Conservation (phyloP, 257 asterid genomes). For the Eucommia ulmoides region DNA sequence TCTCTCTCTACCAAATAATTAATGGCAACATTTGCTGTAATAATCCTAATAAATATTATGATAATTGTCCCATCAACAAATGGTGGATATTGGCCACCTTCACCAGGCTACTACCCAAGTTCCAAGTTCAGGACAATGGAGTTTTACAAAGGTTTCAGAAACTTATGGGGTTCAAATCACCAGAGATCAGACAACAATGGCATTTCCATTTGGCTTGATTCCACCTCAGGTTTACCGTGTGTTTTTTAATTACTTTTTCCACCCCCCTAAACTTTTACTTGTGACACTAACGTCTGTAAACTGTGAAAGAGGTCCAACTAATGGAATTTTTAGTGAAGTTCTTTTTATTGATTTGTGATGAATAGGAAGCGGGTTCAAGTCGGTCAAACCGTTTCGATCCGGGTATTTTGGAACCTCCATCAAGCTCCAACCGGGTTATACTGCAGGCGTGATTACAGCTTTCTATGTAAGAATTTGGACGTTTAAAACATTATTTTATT, state of each 20-base stretch:
- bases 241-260: too few relatives aligned
- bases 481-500: not conserved
- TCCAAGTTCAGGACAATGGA: constrained; percentile 39
- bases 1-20: too few relatives aligned
- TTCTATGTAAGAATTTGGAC: constrained; percentile 44
- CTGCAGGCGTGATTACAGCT: constrained; percentile 97
- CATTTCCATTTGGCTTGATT: constrained; percentile 77
- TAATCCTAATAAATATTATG: too few relatives aligned
- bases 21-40: too few relatives aligned
- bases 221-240: constrained; percentile 60
- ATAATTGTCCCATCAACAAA: constrained; percentile 10
- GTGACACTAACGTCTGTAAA: too few relatives aligned
- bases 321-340: not conserved
- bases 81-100: constrained; percentile 64
- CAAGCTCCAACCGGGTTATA: constrained; percentile 86
- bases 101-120: constrained; percentile 76
- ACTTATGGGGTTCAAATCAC: constrained; percentile 73
- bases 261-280: too few relatives aligned
- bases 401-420: constrained; percentile 87
- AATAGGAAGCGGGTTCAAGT: constrained; percentile 93
- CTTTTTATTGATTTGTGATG: constrained; percentile 1
- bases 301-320: too few relatives aligned
- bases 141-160: constrained; percentile 51
- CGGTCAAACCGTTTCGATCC: constrained; percentile 82
- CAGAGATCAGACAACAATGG: constrained; percentile 52